phyloP scores from a whole-genome alignment of 1,284 basidiomycete species.

The Tylopilus sp. region DNA sequence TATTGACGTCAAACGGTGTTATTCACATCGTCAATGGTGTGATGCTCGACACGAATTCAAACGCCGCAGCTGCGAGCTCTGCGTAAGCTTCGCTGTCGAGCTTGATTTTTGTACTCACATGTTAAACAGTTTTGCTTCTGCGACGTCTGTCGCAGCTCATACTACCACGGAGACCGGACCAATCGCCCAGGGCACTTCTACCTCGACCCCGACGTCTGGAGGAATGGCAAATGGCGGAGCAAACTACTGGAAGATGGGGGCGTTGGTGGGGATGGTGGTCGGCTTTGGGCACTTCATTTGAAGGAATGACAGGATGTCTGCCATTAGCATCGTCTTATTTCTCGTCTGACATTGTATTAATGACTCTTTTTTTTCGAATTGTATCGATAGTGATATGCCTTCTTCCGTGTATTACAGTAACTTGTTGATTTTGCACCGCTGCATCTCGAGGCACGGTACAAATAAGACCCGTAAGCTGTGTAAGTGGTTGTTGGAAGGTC shows the following conservation, averaged over 20 bases:
- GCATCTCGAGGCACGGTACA: constrained; percentile 12
- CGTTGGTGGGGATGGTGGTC: constrained; percentile 3
- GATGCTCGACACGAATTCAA: constrained; percentile 51
- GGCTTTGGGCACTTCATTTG: constrained; percentile 13
- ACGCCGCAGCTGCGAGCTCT: constrained; percentile 53
- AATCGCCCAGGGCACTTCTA: constrained; percentile 5
- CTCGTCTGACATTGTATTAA: neutral
- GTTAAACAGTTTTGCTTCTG: constrained; percentile 27
- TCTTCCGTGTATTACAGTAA: neutral
- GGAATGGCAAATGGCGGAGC: neutral
- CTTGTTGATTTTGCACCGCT: too few species aligned
- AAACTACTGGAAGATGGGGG: constrained; percentile 3
- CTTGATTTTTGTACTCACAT: neutral
- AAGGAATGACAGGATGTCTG: neutral
- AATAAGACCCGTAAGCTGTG: constrained; percentile 17
- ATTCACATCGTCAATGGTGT: constrained; percentile 69
- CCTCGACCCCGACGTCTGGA: neutral
- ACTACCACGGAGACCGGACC: constrained; percentile 31
- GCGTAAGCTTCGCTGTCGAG: constrained; percentile 44
- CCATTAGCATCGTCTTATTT: neutral
- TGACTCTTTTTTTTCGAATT: neutral
- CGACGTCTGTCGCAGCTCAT: constrained; percentile 33
- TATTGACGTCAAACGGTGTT: constrained; percentile 71
- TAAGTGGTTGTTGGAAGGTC: neutral
- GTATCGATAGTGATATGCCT: constrained; percentile 8